Evolutionary conservation across 164 flowering plant species (phyloP).

Genomic region (Protea cynaroides): DNA sequence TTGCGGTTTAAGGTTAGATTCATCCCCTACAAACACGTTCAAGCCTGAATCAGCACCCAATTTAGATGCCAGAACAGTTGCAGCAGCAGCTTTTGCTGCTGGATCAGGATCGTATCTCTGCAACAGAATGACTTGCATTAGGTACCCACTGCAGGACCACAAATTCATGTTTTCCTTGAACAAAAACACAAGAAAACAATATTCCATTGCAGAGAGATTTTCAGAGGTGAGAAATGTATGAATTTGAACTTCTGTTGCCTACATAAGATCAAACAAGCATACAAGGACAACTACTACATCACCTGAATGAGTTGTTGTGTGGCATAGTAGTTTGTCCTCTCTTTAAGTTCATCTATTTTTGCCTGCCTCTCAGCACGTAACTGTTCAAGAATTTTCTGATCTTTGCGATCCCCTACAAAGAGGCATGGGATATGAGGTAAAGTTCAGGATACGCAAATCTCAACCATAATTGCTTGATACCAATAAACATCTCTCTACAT

Average conservation of each 20-base stretch:
- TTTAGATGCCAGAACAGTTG: slow-evolving; percentile 83
- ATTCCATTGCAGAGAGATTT: background rate
- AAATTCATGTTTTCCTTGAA: background rate
- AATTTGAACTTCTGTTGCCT: too few relatives aligned
- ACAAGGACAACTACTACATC: background rate
- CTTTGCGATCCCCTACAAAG: slow-evolving; percentile 66
- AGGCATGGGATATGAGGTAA: background rate
- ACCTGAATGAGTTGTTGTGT: slow-evolving; percentile 98
- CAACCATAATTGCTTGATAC: background rate
- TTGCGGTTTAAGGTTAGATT: slow-evolving; percentile 27
- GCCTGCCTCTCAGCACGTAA: slow-evolving; percentile 79
- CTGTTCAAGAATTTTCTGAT: slow-evolving; percentile 77
- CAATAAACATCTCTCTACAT: background rate
- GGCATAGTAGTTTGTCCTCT: slow-evolving; percentile 76
- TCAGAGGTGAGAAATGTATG: too few relatives aligned
- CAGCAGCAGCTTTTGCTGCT: slow-evolving; percentile 98
- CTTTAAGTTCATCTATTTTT: slow-evolving; percentile 90
- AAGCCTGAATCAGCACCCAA: slow-evolving; percentile 92
- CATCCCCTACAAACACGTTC: slow-evolving; percentile 65
- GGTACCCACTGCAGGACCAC: background rate
- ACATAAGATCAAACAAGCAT: background rate
- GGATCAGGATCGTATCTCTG: slow-evolving; percentile 97
- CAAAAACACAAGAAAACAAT: background rate
- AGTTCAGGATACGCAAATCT: background rate
- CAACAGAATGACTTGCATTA: slow-evolving; percentile 1